These are phyloP conservation scores for Eucalyptus grandis DNA, from an alignment of 345 rosid genomes.

Conservation along the genomic window DNA sequence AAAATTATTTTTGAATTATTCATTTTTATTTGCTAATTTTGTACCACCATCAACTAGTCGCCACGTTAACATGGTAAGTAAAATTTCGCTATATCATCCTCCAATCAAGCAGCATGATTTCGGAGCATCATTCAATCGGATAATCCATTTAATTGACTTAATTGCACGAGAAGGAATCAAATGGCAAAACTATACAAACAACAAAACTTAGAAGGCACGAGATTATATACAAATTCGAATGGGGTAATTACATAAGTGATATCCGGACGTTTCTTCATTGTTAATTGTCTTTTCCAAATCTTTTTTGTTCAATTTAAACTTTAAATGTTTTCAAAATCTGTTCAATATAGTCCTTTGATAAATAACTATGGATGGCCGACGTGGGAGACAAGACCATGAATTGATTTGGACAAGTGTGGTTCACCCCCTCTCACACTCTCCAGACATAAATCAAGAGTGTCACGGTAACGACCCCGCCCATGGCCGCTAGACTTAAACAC, in stretches of 20 bases:
- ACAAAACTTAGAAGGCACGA: background rate
- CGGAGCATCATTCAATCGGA: background rate
- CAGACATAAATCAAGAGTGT: background rate
- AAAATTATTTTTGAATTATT: background rate
- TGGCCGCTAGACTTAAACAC: background rate
- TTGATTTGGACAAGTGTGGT: background rate
- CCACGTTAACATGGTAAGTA: background rate
- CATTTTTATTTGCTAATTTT: background rate
- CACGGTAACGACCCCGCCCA: background rate
- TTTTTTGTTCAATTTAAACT: background rate
- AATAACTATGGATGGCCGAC: background rate
- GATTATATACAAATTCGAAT: background rate
- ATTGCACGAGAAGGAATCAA: background rate
- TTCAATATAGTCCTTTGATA: background rate
- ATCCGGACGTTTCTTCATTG: rapidly evolving
- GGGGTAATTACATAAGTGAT: background rate
- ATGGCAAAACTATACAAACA: background rate
- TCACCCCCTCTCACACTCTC: background rate
- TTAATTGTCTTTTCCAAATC: background rate
- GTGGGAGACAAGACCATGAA: background rate
- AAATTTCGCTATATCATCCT: background rate
- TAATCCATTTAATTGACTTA: rapidly evolving
- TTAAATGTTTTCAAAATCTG: background rate
- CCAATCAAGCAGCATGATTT: rapidly evolving
- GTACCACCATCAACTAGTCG: no score